Evolutionary conservation across 2,329 filamentous ascomycete genomes (phyloP).

Genomic region (Monosporascus ibericus): DNA sequence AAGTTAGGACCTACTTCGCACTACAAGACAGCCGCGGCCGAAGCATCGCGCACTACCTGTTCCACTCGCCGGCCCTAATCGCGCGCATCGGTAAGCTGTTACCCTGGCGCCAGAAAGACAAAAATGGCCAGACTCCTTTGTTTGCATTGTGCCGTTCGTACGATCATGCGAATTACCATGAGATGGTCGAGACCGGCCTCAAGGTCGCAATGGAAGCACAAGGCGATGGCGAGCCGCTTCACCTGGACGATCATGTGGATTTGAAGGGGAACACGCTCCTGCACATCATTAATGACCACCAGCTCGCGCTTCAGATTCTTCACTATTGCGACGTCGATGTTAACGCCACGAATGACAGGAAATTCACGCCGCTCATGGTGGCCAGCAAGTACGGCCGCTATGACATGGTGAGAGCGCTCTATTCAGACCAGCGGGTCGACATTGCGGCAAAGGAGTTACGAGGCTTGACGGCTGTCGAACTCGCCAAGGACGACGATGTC

Average conservation of each 20-base stretch:
- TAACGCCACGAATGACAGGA: constrained; percentile 91
- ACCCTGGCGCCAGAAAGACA: constrained; percentile 86
- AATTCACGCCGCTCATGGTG: constrained; percentile 94
- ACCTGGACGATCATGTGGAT: constrained; percentile 90
- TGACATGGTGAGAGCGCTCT: constrained; percentile 85
- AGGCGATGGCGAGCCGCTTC: constrained; percentile 70
- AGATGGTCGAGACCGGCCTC: constrained; percentile 82
- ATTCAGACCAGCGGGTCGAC: constrained; percentile 83
- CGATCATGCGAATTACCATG: constrained; percentile 78
- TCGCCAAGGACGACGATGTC: constrained; percentile 97
- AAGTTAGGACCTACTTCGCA: constrained; percentile 62
- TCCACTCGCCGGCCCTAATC: constrained; percentile 81
- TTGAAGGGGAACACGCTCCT: constrained; percentile 87
- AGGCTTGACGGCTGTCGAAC: constrained; percentile 87
- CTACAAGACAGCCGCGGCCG: constrained; percentile 79
- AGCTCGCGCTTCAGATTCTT: constrained; percentile 69
- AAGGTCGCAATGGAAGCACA: constrained; percentile 68
- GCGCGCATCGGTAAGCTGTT: constrained; percentile 67
- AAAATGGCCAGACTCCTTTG: constrained; percentile 94
- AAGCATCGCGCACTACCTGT: constrained; percentile 91
- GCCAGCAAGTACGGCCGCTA: constrained; percentile 96
- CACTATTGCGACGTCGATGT: constrained; percentile 88
- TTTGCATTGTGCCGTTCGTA: constrained; percentile 95
- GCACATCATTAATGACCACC: constrained; percentile 88
- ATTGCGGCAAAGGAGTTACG: constrained; percentile 75